Evolutionary conservation across 805 yeast genomes (phyloP).

Genomic region (Kluyveromyces wickerhamii): DNA sequence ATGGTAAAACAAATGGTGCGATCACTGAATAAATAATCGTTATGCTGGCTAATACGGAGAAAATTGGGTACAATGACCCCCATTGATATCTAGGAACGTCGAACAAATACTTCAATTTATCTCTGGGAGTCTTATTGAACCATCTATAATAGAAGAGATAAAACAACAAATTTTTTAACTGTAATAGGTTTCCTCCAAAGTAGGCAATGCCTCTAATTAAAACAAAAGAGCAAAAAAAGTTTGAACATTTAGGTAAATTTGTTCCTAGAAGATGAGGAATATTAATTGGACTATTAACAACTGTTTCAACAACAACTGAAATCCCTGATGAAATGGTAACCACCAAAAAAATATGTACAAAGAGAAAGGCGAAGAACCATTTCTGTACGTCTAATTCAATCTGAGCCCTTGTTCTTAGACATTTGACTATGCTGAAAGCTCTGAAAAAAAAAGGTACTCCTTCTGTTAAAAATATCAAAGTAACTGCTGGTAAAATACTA

Average conservation of each 20-base stretch:
- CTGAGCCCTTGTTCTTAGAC: conserved; percentile 52
- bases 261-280: conserved; percentile 65
- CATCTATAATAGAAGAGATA: conserved; percentile 30
- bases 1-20: conserved; percentile 66
- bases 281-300: conserved; percentile 62
- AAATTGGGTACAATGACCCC: conserved; percentile 75
- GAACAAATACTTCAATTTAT: conserved; percentile 38
- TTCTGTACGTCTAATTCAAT: conserved; percentile 64
- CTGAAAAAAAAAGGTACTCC: conserved; percentile 53
- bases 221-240: conserved; percentile 73
- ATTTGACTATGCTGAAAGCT: conserved; percentile 44
- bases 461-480: conserved; percentile 56
- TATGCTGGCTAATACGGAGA: conserved; percentile 69
- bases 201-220: conserved; percentile 68
- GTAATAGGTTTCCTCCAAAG: conserved; percentile 63
- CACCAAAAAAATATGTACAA: conserved; percentile 76
- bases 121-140: conserved; percentile 55
- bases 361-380: conserved; percentile 72
- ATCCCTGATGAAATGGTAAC: conserved; percentile 80
- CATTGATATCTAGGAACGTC: conserved; percentile 46
- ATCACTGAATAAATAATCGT: conserved; percentile 72
- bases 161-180: conserved; percentile 43
- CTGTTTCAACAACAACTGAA: conserved; percentile 50
- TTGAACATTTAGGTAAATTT: conserved; percentile 79
- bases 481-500: conserved; percentile 58